phyloP scores from a whole-genome alignment of 2,329 filamentous ascomycete species.

The Cercospora janseana region DNA sequence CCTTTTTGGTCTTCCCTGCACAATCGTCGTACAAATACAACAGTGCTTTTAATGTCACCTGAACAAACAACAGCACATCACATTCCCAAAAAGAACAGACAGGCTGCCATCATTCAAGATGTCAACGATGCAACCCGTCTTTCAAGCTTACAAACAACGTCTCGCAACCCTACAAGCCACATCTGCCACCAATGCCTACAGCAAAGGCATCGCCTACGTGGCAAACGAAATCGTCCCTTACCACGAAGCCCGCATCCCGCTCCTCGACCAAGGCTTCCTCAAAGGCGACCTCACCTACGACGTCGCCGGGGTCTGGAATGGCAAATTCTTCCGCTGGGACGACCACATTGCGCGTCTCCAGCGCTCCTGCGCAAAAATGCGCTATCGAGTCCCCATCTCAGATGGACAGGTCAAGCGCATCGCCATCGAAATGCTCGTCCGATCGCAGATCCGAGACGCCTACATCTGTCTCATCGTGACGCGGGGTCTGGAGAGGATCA shows the following conservation, averaged over 20 bases:
- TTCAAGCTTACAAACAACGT: conserved; percentile 41
- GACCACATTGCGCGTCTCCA: conserved; percentile 50
- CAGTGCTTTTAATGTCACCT: too few species aligned
- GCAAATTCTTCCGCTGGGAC: conserved; percentile 53
- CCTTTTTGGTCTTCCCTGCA: too few species aligned
- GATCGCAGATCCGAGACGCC: conserved; percentile 50
- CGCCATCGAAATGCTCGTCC: conserved; percentile 47
- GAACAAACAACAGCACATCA: too few species aligned
- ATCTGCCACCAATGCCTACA: conserved; percentile 41
- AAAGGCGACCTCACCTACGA: conserved; percentile 55
- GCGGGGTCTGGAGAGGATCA: conserved; percentile 45
- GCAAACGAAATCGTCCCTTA: conserved; percentile 47
- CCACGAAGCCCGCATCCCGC: conserved; percentile 50
- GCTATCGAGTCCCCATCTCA: conserved; percentile 46
- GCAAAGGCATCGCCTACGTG: conserved; percentile 51
- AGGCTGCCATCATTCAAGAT: conserved; percentile 30
- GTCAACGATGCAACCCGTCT: conserved; percentile 48
- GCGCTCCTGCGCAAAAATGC: conserved; percentile 48
- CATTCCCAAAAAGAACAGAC: background rate
- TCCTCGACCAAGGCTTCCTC: conserved; percentile 54
- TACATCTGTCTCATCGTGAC: conserved; percentile 55
- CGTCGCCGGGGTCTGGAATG: conserved; percentile 53
- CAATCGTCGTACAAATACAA: too few species aligned
- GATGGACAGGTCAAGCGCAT: conserved; percentile 33
- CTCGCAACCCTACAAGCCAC: conserved; percentile 32